phyloP scores from a whole-genome alignment of 257 asterid species.

The Ophiorrhiza pumila region DNA sequence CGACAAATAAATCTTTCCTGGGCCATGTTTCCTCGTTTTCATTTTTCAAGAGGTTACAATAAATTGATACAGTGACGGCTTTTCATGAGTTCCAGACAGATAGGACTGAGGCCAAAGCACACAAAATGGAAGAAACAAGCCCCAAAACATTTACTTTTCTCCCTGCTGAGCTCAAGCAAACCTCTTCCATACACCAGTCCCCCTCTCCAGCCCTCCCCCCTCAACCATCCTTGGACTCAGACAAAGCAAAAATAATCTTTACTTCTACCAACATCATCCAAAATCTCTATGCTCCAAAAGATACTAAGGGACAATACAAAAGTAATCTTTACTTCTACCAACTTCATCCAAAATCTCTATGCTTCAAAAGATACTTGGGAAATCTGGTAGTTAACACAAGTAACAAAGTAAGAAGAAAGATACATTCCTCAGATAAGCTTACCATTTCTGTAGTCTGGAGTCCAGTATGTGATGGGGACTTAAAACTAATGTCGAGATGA shows the following conservation, averaged over 20 bases:
- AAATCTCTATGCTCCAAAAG: no score
- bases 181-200: neutral
- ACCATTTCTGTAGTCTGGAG: slow-evolving; percentile 98
- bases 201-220: neutral
- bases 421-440: slow-evolving; percentile 12
- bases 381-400: neutral
- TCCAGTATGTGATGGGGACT: slow-evolving; percentile 95
- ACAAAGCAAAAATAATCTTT: neutral
- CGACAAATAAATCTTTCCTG: neutral
- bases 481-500: slow-evolving; percentile 96
- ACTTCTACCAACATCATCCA: neutral
- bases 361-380: neutral
- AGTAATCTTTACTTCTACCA: neutral
- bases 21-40: neutral
- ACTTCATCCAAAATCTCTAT: neutral
- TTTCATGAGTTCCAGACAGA: neutral
- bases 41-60: neutral
- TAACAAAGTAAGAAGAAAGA: neutral
- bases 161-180: neutral
- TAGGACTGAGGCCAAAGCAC: neutral
- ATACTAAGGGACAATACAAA: no score
- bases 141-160: neutral
- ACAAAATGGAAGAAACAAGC: neutral
- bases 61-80: neutral
- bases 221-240: neutral